Base-by-base conservation (phyloP, 2,329 filamentous ascomycete genomes). In the Diaporthe sp. region DNA sequence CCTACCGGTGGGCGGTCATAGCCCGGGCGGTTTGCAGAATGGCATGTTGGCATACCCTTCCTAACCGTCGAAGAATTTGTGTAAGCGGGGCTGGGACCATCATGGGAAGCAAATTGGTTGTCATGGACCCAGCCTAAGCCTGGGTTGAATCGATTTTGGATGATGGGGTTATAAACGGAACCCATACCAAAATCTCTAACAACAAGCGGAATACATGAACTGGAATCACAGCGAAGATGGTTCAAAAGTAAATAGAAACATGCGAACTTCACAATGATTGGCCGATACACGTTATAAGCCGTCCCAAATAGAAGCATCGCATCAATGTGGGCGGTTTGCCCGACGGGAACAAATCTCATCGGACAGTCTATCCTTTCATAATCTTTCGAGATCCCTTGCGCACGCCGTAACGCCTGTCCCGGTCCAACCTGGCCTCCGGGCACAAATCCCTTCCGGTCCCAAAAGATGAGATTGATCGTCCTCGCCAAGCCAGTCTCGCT, bases 391-490 rank as follows among this genome's bases (percentile, higher is more conserved):
- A 19, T 28, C 22, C 47, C 47, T 19, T n/a, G 22, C 38, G 25
- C 64, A 67, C 61, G 61, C 64, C 45, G 33, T 67, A 67, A 67
- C 64, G 64, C 64, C 64, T 38, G 52, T 38, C n/a, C 64, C 45
- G 45, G 64, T 38, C 64, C 64, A 38, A 38, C 45, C 64, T 19
- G 64, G 64, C 45, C 61, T 35, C 45, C 8, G 55, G 55, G 55
- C 33, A 30, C 28, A 40, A 40, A 22, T 19, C 30, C 22, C n/a
- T 25, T 38, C 64, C 64, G 52, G 30, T 50, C 61, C 61, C 19
- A 25, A 67, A 52, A 50, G 30, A 67, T 52, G 22, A 35, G 28
- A 19, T 50, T n/a, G 6, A 35, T 50, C 13, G 19, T 25, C 2
- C 45, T 67, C 19, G 33, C 52, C 52, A 55, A 55, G 19, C 40